Base-by-base conservation (phyloP, 441 rosid species). In the Geranium incanum region DNA sequence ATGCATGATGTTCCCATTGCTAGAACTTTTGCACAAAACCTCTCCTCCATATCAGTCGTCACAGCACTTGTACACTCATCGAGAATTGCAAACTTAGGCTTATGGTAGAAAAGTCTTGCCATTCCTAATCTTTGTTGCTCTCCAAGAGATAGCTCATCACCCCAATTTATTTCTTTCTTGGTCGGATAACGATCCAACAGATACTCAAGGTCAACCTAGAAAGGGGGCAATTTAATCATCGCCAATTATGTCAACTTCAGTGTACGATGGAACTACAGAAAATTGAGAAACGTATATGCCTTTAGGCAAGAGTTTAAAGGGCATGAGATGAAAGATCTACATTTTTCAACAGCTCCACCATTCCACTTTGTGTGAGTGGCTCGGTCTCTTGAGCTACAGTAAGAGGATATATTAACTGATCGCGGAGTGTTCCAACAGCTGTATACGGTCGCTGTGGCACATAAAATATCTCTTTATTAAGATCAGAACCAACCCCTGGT, bases 61-160 rank as follows among this genome's bases (percentile, higher is more conserved):
- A 96, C 98, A 70, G 99, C 99, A 86, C 99, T 96, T 62, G 99
- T 96, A 85, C 99, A 96, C 84, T 93, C 99, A 80, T 96, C 99
- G 79, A 96, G 98, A 86, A 96, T 96, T 76, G 99, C 99, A 93
- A 96, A 96, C 76, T 89, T 96, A 71, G 99, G 99, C 81, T 85
- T 96, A 83, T 96, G 99, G 75, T 93, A 96, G 82, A 96, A 93
- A 70, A 96, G 79, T 78, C 99, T 89, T 60, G 99, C 99, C 98
- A 96, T 96, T 72, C 99, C 99, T 77, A 96, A 80, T 79, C 95
- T 91, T 79, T 96, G 99, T 81, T 96, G 99, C 86, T 96, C 99
- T 74, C 99, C 99, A 19, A 96, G 82, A 77, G 99, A 96, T 72
- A 96, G 81, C 81, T 93, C 98, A 77, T 96, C 97, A 33, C 97